Evolutionary conservation across 1,284 basidiomycete genomes (phyloP), one percentile per base, ranked within the genome.

Genomic region (Gomphus bonarii): DNA sequence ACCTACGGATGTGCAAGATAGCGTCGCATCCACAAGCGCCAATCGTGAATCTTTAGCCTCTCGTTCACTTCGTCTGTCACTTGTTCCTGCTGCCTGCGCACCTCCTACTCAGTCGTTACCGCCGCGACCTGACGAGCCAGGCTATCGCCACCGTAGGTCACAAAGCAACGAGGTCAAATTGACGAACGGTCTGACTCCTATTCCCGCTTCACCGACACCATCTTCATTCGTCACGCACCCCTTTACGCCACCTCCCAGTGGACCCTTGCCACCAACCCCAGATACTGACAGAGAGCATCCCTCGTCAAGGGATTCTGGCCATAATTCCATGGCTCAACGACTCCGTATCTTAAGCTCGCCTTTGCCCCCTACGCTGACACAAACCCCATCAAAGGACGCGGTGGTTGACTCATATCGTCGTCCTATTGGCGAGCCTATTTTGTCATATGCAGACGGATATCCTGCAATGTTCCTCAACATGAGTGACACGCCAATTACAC

Each of bases 81-180:
- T 82, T 61, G 73, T 74, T 42, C 55, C 55, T 5, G 30, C 55
- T n/a, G 52, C 42, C 58, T 8, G 33, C 33, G 76, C 78, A 49
- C 80, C 84, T 12, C 81, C 83, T 14, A 75, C 76, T 8, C 70
- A 72, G 22, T 70, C 68, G 43, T 72, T 82, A 7, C 81, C 82
- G 2, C 80, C 79, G 16, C 77, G 81, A 33, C 82, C 82, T 3
- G 82, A 84, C 57, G 81, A 85, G 59, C 54, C 65, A 61, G 58
- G 59, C 8, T 62, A 55, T 63, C 44, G 33, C 16, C 62, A 46
- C 52, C 18, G 58, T 50, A 36, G 42, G 10, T 55, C 43, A 36
- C 28, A 43, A 12, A 36, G 47, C 48, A 48, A 33, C 30, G 35
- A 43, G 6, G 28, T 33, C 22, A 50, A 47, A 65, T 61, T 14